Base-by-base conservation (phyloP, 1,284 basidiomycete genomes). In the Cutaneotrichosporon mucoides region DNA sequence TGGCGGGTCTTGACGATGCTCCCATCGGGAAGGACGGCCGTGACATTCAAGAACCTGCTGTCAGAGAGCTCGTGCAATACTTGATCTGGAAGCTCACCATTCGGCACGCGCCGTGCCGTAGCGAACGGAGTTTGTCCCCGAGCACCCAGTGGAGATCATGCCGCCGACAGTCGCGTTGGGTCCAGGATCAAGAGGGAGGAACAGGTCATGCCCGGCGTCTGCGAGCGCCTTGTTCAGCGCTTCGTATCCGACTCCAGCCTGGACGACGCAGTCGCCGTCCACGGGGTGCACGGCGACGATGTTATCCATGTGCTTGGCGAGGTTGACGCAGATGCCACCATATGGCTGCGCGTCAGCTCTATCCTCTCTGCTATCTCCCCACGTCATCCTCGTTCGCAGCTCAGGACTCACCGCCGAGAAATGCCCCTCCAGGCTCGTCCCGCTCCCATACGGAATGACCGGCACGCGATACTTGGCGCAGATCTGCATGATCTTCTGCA, bases 1-100 rank as follows among this genome's bases (percentile, higher is more conserved):
- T 85, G 83, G 1, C 93, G 84, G 0, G 93, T 97, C 72, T 93
- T 95, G 73, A 96, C 92, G 24, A 96, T 86, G 68, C 94, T 85
- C 1, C 93, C 93, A 15, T 85, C 87, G 0, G 93, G 89, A 3
- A 95, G 81, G 0, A 95, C 92, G 4, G 91, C 87, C 0, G 89
- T 93, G 85, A 62, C 55, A 35, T 59, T 62, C 36, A 62, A 44
- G 56, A 62, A 62, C 53, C 53, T 54, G 43, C 34, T n/a, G 15
- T 54, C 38, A 54, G 53, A 9, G 38, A 40, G 9, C 38, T 12
- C 38, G 9, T 9, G 38, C 38, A 10, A 42, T 10, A 9, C 5
- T 38, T 2, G n/a, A 11, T 4, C 10, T 8, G n/a, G 7, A 4
- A 10, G 33, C 75, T 69, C 90, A 89, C 87, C 86, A 88, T 77